Base-by-base conservation (phyloP, 2,329 filamentous ascomycete genomes). In the Monilinia polystroma region DNA sequence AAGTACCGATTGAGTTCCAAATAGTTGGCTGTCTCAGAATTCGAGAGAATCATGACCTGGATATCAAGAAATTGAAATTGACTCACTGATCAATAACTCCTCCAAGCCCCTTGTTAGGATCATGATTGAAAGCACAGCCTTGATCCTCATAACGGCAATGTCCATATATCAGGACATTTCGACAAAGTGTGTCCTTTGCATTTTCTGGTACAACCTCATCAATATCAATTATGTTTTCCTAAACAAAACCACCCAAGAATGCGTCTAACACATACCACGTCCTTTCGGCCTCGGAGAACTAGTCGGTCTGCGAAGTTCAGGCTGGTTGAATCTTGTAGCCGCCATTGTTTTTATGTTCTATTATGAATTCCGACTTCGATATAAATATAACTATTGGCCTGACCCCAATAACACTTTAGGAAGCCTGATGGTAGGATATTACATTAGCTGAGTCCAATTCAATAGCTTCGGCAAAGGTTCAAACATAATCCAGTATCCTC, bases 81-180 rank as follows among this genome's bases (percentile, higher is more conserved):
- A 81, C 81, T 76, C 81, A 84, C 82, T 78, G 80, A 66, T 87
- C 85, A 75, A 79, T 74, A 74, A 82, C 81, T 68, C 75, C 74
- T 47, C 71, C 70, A 26, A 69, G 81, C 70, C 81, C 80, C 78
- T 88, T 92, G 72, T 86, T 84, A 68, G 87, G 86, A 72, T 95
- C 91, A 79, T 97, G 93, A 76, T 93, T 95, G 80, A 96, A 97
- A 71, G 90, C 88, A 80, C 93, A 97, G 68, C 85, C 92, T 80
- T 91, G 89, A 76, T 96, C 92, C 81, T 96, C 91, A 79, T 93
- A 96, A 71, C 92, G 90, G 78, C 93, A 97, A 79, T 94, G 91
- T 66, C 93, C 93, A 78, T 96, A 97, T 74, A 97, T 96, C 69
- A 93, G 85, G 69, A 97, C 90, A 79, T 97, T 97, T 76, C 93